phyloP scores from a whole-genome alignment of 169 alveolate genomes.

The Eimeria sp. region DNA sequence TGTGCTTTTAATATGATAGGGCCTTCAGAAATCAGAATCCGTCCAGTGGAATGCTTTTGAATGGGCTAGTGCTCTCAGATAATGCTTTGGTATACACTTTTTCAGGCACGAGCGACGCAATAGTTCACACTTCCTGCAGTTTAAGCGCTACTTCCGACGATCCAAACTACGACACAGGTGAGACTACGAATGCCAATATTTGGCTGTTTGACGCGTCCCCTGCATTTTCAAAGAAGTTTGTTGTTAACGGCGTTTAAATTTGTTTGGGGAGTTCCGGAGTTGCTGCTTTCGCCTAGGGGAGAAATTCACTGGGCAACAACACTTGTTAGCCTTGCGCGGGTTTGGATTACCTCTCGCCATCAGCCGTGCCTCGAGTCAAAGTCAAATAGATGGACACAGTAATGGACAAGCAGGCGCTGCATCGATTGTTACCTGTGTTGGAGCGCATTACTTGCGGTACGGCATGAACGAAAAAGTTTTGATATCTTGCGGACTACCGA shows the following conservation, averaged over 20 bases:
- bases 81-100: background rate
- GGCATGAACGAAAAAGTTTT: background rate
- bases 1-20: background rate
- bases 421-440: constrained; percentile 19
- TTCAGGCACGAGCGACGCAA: constrained; percentile 4
- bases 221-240: background rate
- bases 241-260: background rate
- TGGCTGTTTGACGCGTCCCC: background rate
- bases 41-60: background rate
- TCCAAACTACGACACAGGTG: constrained; percentile 44
- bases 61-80: background rate
- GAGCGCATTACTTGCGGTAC: constrained; percentile 57
- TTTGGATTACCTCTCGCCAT: constrained; percentile 55
- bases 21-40: background rate
- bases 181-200: background rate
- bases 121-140: constrained; percentile 20
- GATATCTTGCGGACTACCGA: background rate
- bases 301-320: background rate
- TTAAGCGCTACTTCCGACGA: constrained; percentile 17
- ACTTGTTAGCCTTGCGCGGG: constrained; percentile 22
- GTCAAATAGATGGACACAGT: background rate
- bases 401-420: constrained; percentile 11
- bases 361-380: constrained; percentile 1
- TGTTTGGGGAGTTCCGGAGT: background rate
- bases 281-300: background rate